Percentiles rank a stretch among this genome's conserved stretches.
Evolutionary conservation across 2,329 filamentous ascomycete species (phyloP).

Genomic region (Peltaster fructicola): DNA sequence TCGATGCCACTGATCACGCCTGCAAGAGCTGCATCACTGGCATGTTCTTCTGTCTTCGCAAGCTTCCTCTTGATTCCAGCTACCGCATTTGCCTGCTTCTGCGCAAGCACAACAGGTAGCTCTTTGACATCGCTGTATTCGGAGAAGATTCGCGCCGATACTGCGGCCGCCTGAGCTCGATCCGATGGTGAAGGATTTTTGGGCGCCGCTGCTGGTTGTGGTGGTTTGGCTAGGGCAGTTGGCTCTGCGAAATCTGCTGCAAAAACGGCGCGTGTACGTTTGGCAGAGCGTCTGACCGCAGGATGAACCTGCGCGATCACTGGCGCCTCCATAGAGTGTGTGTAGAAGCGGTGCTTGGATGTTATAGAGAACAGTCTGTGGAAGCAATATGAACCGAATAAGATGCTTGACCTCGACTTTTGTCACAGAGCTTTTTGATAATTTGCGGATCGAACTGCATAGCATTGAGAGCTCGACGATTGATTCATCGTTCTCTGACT

Average conservation of each 20-base stretch:
- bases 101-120: slow-evolving; percentile 59
- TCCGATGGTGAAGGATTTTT: slow-evolving; percentile 27
- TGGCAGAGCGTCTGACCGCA: slow-evolving; percentile 29
- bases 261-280: slow-evolving; percentile 37
- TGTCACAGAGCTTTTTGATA: slow-evolving; percentile 1
- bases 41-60: slow-evolving; percentile 35
- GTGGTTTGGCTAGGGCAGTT: slow-evolving; percentile 23
- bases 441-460: slow-evolving; percentile 2
- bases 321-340: neutral
- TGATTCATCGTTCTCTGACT: neutral
- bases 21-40: slow-evolving; percentile 38
- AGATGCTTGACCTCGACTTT: neutral
- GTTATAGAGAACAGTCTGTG: slow-evolving; percentile 1
- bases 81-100: slow-evolving; percentile 53
- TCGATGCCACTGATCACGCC: slow-evolving; percentile 51
- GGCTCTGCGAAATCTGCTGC: slow-evolving; percentile 32
- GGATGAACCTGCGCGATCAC: slow-evolving; percentile 10
- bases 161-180: slow-evolving; percentile 27
- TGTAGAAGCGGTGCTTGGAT: neutral
- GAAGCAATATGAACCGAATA: slow-evolving; percentile 1
- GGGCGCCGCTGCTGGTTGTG: slow-evolving; percentile 25
- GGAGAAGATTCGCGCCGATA: slow-evolving; percentile 42
- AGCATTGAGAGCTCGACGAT: slow-evolving; percentile 1
- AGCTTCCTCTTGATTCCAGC: slow-evolving; percentile 45
- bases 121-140: slow-evolving; percentile 68